Conservation (phyloP, 2,329 filamentous ascomycete genomes). For the Xylaria sp. region DNA sequence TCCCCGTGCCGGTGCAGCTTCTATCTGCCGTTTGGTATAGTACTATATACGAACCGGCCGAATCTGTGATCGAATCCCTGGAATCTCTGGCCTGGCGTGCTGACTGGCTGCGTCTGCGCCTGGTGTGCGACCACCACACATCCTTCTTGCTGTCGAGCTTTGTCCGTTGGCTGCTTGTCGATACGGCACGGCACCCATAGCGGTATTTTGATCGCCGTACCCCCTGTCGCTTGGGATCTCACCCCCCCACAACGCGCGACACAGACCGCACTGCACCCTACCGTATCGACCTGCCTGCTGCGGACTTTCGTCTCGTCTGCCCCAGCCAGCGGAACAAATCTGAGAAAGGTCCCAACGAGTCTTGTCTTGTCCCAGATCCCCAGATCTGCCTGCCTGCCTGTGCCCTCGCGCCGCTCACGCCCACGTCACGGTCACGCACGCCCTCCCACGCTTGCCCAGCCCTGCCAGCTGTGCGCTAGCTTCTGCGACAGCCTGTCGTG, state of each 20-base stretch:
- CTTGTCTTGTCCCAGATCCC: constrained; percentile 47
- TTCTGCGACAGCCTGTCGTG: constrained; percentile 47
- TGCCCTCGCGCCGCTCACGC: constrained; percentile 14
- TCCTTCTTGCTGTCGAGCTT: constrained; percentile 30
- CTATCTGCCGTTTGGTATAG: constrained; percentile 16
- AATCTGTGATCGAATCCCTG: constrained; percentile 24
- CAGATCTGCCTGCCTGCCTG: constrained; percentile 42
- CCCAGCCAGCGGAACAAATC: constrained; percentile 41
- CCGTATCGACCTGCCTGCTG: constrained; percentile 32
- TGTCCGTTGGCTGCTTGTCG: constrained; percentile 25
- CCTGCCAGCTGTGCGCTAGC: constrained; percentile 48
- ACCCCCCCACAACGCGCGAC: constrained; percentile 49
- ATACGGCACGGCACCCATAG: constrained; percentile 24
- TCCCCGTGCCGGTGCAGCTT: constrained; percentile 25
- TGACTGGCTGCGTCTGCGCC: constrained; percentile 30
- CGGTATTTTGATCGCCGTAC: constrained; percentile 46
- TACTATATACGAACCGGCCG: constrained; percentile 24
- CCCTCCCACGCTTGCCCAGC: constrained; percentile 42
- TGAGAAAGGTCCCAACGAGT: constrained; percentile 45
- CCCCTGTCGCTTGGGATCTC: constrained; percentile 45
- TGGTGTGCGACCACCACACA: constrained; percentile 33
- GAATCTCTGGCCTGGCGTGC: constrained; percentile 18
- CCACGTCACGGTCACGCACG: constrained; percentile 41
- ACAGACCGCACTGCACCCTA: constrained; percentile 32
- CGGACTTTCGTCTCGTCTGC: constrained; percentile 40